Percentiles rank a stretch among this genome's conserved stretches.
Conservation (phyloP, 805 yeast species). For the Cyberlindnera xylosilytica region DNA sequence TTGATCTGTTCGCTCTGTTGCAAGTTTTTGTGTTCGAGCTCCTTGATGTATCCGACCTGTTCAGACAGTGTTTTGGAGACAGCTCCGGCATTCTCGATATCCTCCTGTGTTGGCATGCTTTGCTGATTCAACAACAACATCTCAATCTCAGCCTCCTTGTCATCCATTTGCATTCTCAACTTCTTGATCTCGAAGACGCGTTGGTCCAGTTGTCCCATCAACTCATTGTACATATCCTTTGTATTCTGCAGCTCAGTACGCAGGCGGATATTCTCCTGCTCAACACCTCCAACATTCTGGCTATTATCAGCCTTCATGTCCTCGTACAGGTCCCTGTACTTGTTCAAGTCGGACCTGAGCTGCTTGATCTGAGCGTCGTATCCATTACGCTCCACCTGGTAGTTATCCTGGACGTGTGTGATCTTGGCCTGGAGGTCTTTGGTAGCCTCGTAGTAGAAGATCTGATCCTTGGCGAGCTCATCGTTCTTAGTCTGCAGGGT, state of each 20-base stretch:
- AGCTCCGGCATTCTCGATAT: conserved; percentile 2
- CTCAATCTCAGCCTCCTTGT: conserved; percentile 6
- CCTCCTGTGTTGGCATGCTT: conserved; percentile 36
- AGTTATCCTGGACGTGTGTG: conserved; percentile 25
- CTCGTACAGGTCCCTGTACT: conserved; percentile 10
- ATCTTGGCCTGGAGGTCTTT: conserved; percentile 30
- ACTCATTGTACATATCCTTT: conserved; percentile 6
- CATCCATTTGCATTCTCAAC: neutral
- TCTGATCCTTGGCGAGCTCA: conserved; percentile 29
- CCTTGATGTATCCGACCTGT: conserved; percentile 43
- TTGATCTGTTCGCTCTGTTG: conserved; percentile 51
- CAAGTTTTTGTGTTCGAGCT: conserved; percentile 49
- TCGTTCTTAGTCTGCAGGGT: conserved; percentile 18
- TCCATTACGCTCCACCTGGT: conserved; percentile 22
- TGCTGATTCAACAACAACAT: conserved; percentile 1
- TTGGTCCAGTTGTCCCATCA: conserved; percentile 8
- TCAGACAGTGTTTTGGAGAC: conserved; percentile 32
- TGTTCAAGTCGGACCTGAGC: conserved; percentile 21
- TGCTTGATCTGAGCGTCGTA: conserved; percentile 17
- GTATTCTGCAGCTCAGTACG: conserved; percentile 6
- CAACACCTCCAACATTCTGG: neutral
- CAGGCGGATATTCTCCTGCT: neutral
- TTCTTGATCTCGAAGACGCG: conserved; percentile 2
- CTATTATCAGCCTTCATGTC: conserved; percentile 2
- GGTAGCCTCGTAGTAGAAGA: conserved; percentile 34